These are phyloP conservation scores for Ustilago bromivora DNA, from an alignment of 1,284 basidiomycete species.

Conservation along the genomic window DNA sequence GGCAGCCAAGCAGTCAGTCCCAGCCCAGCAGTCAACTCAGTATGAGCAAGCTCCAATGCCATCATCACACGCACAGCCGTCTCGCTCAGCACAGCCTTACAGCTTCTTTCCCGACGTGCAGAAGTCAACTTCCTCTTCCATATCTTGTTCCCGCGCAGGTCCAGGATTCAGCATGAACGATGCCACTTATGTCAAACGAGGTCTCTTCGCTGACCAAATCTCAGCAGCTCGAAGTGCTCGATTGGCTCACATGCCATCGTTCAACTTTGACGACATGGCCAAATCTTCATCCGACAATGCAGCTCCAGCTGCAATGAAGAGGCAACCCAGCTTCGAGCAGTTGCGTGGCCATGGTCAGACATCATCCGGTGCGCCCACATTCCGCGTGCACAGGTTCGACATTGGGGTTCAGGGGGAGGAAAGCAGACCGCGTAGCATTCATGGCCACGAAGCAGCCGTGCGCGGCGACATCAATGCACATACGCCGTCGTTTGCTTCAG, in stretches of 20 bases:
- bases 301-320: slow-evolving; percentile 2
- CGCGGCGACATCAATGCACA: slow-evolving; percentile 24
- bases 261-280: slow-evolving; percentile 27
- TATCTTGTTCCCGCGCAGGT: neutral
- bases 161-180: slow-evolving; percentile 31
- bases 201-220: slow-evolving; percentile 45
- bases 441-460: slow-evolving; percentile 3
- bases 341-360: slow-evolving; percentile 6
- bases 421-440: slow-evolving; percentile 6
- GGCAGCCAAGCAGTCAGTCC: neutral
- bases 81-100: slow-evolving; percentile 17
- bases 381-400: slow-evolving; percentile 35
- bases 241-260: slow-evolving; percentile 33
- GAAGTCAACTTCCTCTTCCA: slow-evolving; percentile 10
- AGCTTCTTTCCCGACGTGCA: slow-evolving; percentile 37
- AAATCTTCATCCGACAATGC: slow-evolving; percentile 4
- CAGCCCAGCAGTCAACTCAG: slow-evolving; percentile 6
- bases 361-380: slow-evolving; percentile 2
- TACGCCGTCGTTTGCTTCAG: slow-evolving; percentile 20
- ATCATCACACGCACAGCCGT: slow-evolving; percentile 1
- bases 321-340: slow-evolving; percentile 39
- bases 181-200: slow-evolving; percentile 29
- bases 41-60: slow-evolving; percentile 1
- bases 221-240: slow-evolving; percentile 37
- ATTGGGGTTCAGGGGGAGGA: slow-evolving; percentile 7